Conservation (phyloP, 75 land plant genomes). For the Pinus albicaulis region DNA sequence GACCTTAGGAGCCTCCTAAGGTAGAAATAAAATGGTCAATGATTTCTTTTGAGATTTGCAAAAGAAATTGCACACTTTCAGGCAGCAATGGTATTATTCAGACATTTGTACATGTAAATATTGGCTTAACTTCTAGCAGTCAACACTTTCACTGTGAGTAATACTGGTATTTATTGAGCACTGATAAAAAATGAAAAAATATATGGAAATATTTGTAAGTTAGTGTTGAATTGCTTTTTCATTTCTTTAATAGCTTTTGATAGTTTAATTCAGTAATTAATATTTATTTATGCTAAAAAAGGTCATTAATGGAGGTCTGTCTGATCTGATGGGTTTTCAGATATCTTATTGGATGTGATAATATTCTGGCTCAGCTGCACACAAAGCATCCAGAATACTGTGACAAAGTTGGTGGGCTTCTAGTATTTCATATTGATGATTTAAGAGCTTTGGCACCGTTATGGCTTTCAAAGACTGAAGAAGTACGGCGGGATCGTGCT, state of each 20-base stretch:
- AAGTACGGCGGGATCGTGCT: slow-evolving; percentile 80
- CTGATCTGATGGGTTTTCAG: slow-evolving; percentile 34
- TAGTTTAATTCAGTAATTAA: not conserved
- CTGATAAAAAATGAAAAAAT: too few relatives aligned
- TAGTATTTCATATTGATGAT: slow-evolving; percentile 96
- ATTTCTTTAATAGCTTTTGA: not conserved
- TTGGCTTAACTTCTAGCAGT: not conserved
- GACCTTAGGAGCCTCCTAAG: too few relatives aligned
- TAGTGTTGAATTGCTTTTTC: not conserved
- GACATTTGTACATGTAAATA: not conserved
- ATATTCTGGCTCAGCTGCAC: slow-evolving; percentile 82
- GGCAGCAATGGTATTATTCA: too few relatives aligned
- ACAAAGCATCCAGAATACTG: slow-evolving; percentile 91
- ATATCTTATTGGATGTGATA: slow-evolving; percentile 92
- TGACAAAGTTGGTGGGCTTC: slow-evolving; percentile 96
- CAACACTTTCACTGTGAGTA: not conserved
- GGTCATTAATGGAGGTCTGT: not conserved
- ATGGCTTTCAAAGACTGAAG: slow-evolving; percentile 98
- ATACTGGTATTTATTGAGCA: not conserved
- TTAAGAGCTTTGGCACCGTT: slow-evolving; percentile 84
- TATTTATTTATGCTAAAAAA: not conserved
- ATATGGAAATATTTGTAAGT: not conserved
- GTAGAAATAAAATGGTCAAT: too few relatives aligned
- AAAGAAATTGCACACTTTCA: too few relatives aligned
- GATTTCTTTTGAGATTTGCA: too few relatives aligned